Evolutionary conservation across 768 basidiomycete species (phyloP).

Genomic region (Rhodotorula diobovata): DNA sequence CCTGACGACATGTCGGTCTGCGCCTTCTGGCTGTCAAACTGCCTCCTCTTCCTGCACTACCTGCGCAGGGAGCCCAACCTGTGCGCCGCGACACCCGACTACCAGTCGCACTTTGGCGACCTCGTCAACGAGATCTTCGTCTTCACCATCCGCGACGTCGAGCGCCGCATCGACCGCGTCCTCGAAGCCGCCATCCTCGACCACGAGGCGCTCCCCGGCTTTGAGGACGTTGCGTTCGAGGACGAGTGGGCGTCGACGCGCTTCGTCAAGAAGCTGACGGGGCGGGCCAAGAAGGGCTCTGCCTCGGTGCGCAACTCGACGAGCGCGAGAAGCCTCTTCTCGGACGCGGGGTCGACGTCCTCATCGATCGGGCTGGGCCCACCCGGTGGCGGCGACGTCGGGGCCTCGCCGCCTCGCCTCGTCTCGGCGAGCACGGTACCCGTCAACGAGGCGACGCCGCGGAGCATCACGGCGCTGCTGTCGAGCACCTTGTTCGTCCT

Average conservation of each 20-base stretch:
- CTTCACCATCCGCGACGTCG: constrained; percentile 88
- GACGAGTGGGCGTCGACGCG: constrained; percentile 69
- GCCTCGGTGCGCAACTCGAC: constrained; percentile 20
- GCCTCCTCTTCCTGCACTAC: constrained; percentile 82
- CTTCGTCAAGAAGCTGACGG: constrained; percentile 49
- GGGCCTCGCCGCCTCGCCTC: neutral
- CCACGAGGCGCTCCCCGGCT: constrained; percentile 65
- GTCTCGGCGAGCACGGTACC: constrained; percentile 19
- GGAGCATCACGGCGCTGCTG: constrained; percentile 69
- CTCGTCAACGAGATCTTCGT: constrained; percentile 93
- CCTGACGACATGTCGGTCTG: constrained; percentile 80
- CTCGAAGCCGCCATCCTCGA: constrained; percentile 80
- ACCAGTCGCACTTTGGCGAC: constrained; percentile 75
- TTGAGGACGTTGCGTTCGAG: constrained; percentile 83
- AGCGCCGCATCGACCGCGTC: constrained; percentile 78
- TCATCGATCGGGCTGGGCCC: neutral
- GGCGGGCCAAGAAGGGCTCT: constrained; percentile 45
- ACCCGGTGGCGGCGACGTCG: neutral
- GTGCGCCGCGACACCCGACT: constrained; percentile 15
- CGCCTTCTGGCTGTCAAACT: constrained; percentile 92
- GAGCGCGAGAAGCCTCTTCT: constrained; percentile 28
- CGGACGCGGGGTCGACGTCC: neutral
- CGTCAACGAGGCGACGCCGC: constrained; percentile 42
- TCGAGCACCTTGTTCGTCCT: constrained; percentile 79
- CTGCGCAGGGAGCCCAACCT: constrained; percentile 51